Evolutionary conservation across 371 early-diverging fungal genomes (phyloP).

Genomic region (Apophysomyces sp.): DNA sequence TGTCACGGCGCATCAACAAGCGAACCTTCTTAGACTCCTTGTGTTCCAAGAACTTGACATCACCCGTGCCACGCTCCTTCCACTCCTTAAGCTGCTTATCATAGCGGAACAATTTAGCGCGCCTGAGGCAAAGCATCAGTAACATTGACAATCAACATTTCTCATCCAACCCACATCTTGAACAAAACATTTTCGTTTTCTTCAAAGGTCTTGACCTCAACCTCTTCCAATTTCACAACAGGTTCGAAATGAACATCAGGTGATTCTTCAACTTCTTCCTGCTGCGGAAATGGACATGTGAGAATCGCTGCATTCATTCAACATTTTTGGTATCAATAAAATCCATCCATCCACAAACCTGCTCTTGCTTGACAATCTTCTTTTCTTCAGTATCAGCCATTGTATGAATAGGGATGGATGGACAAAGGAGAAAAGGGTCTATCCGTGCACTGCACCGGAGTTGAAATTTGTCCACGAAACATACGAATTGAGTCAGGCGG

Average conservation of each 20-base stretch:
- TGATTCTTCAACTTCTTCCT: slow-evolving; percentile 82
- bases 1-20: slow-evolving; percentile 96
- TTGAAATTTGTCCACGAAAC: neutral
- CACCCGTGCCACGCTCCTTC: slow-evolving; percentile 99
- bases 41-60: slow-evolving; percentile 93
- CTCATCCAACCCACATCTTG: slow-evolving; percentile 81
- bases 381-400: slow-evolving; percentile 40
- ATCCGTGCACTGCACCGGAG: neutral
- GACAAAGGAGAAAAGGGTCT: slow-evolving; percentile 6
- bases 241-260: slow-evolving; percentile 97
- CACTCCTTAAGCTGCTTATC: slow-evolving; percentile 87
- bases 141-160: neutral
- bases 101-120: slow-evolving; percentile 97
- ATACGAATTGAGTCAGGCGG: neutral
- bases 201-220: slow-evolving; percentile 92
- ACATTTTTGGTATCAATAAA: neutral
- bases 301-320: slow-evolving; percentile 3
- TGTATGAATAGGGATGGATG: slow-evolving; percentile 9
- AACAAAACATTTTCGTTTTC: slow-evolving; percentile 92
- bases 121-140: slow-evolving; percentile 58
- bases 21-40: slow-evolving; percentile 86
- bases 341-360: slow-evolving; percentile 11
- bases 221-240: slow-evolving; percentile 89
- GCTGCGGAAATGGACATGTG: slow-evolving; percentile 19
- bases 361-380: slow-evolving; percentile 26